These are phyloP conservation scores for Calocybe gambosa DNA, from an alignment of 1,284 basidiomycete genomes.

Conservation along the genomic window DNA sequence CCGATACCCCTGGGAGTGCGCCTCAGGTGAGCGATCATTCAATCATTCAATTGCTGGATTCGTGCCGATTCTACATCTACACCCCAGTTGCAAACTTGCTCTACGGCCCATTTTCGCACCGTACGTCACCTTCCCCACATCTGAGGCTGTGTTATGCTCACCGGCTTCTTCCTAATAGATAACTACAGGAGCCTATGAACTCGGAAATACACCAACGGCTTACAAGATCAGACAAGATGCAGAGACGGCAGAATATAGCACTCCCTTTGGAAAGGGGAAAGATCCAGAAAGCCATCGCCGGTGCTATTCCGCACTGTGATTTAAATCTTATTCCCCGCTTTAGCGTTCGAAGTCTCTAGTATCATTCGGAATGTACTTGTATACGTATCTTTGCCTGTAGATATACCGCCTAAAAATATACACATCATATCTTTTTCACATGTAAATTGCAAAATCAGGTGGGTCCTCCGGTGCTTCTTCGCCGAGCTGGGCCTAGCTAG, in stretches of 20 bases:
- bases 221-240: not conserved
- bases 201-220: not conserved
- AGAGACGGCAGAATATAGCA: not conserved
- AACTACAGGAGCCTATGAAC: constrained; percentile 1
- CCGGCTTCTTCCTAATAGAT: not conserved
- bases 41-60: not conserved
- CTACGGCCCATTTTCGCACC: constrained; percentile 3
- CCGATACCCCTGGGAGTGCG: not conserved
- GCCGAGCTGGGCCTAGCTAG: too few relatives aligned
- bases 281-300: too few relatives aligned
- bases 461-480: too few relatives aligned
- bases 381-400: too few relatives aligned
- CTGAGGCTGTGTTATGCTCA: not conserved
- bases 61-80: not conserved
- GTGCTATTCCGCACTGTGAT: too few relatives aligned
- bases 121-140: not conserved
- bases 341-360: too few relatives aligned
- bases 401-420: too few relatives aligned
- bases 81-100: not conserved
- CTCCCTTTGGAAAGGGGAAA: not conserved
- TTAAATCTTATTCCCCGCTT: too few relatives aligned
- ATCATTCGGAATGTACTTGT: too few relatives aligned
- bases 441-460: too few relatives aligned
- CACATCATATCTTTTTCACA: too few relatives aligned
- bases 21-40: constrained; percentile 2